A percentile compares a stretch with the other conserved stretches of the same genome.
These are phyloP conservation scores for Macrolepiota fuliginosa DNA, from an alignment of 768 basidiomycete genomes.

Conservation along the genomic window DNA sequence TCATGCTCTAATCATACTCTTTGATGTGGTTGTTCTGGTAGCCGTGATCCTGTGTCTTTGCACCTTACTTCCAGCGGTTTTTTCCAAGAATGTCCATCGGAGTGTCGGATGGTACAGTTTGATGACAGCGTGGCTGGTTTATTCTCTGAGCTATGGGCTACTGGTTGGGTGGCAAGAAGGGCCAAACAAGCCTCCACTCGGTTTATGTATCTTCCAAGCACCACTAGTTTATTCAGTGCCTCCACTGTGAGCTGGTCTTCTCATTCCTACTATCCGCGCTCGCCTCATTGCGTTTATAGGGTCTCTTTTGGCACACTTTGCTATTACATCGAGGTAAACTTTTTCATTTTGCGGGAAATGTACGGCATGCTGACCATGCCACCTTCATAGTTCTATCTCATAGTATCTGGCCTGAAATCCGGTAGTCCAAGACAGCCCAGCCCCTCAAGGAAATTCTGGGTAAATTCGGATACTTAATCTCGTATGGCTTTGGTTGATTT, in stretches of 20 bases:
- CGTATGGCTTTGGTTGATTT: not conserved
- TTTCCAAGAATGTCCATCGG: slow-evolving; percentile 5
- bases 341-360: not conserved
- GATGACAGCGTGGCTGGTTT: slow-evolving; percentile 9
- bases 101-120: slow-evolving; percentile 8
- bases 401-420: slow-evolving; percentile 3
- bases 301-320: not conserved
- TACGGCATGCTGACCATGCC: not conserved
- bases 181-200: not conserved
- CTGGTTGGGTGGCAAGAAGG: slow-evolving; percentile 5
- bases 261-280: not conserved
- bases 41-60: not conserved
- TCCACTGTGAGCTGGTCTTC: not conserved
- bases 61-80: slow-evolving; percentile 9
- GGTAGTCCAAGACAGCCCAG: not conserved
- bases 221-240: slow-evolving; percentile 1
- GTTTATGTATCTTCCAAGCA: slow-evolving; percentile 3
- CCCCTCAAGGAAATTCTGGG: not conserved
- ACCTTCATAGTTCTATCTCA: not conserved
- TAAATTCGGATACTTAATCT: not conserved
- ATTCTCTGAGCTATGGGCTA: slow-evolving; percentile 7
- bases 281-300: not conserved
- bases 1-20: slow-evolving; percentile 7
- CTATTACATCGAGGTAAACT: slow-evolving; percentile 6
- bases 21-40: not conserved